Conservation (phyloP, 1,284 basidiomycete species). For the Hymenochaete sp. region DNA sequence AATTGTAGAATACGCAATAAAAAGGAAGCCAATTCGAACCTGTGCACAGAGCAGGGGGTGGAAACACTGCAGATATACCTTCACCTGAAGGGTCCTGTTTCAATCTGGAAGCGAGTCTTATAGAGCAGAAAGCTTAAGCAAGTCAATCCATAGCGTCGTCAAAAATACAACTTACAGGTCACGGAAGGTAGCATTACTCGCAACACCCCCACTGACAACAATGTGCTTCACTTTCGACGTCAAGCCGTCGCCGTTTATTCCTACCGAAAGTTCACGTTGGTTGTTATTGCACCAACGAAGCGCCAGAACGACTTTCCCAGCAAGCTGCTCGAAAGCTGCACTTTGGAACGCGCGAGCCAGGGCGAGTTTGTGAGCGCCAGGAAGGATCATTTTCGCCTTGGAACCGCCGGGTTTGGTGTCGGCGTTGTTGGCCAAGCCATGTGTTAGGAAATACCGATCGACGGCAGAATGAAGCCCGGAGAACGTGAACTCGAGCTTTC, state of each 20-base stretch:
- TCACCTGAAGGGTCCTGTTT: conserved; percentile 24
- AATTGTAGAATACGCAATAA: conserved; percentile 4
- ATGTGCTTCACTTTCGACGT: conserved; percentile 38
- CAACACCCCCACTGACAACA: conserved; percentile 86
- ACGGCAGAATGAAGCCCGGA: conserved; percentile 62
- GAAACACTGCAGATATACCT: conserved; percentile 44
- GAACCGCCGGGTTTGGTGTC: too few relatives aligned
- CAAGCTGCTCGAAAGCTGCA: conserved; percentile 64
- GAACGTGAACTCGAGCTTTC: conserved; percentile 66
- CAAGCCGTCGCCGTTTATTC: not conserved
- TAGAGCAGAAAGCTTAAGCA: not conserved
- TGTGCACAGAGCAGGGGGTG: conserved; percentile 74
- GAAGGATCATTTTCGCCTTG: conserved; percentile 24
- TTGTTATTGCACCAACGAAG: conserved; percentile 37
- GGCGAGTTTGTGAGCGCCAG: conserved; percentile 29
- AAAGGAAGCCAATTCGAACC: conserved; percentile 40
- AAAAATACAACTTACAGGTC: conserved; percentile 37
- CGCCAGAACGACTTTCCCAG: conserved; percentile 61
- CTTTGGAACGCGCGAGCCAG: conserved; percentile 68
- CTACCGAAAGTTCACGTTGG: not conserved
- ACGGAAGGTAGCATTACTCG: conserved; percentile 70
- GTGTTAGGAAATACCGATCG: conserved; percentile 37
- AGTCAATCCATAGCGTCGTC: conserved; percentile 3
- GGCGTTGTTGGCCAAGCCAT: conserved; percentile 21
- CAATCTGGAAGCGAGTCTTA: conserved; percentile 28